Percentiles rank a stretch among this genome's conserved stretches.
Evolutionary conservation across 2,329 filamentous ascomycete genomes (phyloP).

Genomic region (Aphanoascus verrucosus): DNA sequence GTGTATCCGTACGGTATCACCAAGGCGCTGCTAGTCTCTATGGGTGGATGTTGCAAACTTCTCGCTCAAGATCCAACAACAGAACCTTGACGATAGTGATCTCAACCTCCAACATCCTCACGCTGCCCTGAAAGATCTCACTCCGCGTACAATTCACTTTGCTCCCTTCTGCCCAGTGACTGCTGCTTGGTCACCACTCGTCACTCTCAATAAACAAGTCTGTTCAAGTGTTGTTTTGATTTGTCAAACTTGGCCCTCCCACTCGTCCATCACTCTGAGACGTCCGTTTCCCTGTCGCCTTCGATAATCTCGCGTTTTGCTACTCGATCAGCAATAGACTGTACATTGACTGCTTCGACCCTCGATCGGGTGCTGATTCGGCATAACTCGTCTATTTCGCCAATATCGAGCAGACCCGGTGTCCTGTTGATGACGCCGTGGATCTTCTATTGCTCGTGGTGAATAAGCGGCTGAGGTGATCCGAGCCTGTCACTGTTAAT

Average conservation of each 20-base stretch:
- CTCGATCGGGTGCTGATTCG: neutral
- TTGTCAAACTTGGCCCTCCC: conserved; percentile 8
- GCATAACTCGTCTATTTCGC: neutral
- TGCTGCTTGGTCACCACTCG: neutral
- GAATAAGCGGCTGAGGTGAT: conserved; percentile 9
- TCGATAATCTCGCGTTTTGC: neutral
- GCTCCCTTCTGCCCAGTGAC: neutral
- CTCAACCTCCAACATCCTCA: neutral
- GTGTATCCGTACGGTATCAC: neutral
- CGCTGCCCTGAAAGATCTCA: neutral
- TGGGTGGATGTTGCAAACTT: conserved; percentile 4
- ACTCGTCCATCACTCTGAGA: neutral
- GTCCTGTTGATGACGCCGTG: conserved; percentile 3
- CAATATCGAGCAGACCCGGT: neutral
- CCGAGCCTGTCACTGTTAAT: neutral
- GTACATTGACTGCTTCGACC: neutral
- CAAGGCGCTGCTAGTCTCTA: neutral
- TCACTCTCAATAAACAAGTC: neutral
- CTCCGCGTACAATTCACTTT: neutral
- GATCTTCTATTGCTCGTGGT: neutral
- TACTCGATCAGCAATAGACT: conserved; percentile 1
- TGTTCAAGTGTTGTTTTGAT: neutral
- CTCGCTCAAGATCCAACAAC: conserved; percentile 9
- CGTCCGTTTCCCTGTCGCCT: conserved; percentile 1
- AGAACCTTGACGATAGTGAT: conserved; percentile 6